These are phyloP conservation scores for Blepharisma stoltei DNA, from an alignment of 73 alveolate species.

Conservation along the genomic window DNA sequence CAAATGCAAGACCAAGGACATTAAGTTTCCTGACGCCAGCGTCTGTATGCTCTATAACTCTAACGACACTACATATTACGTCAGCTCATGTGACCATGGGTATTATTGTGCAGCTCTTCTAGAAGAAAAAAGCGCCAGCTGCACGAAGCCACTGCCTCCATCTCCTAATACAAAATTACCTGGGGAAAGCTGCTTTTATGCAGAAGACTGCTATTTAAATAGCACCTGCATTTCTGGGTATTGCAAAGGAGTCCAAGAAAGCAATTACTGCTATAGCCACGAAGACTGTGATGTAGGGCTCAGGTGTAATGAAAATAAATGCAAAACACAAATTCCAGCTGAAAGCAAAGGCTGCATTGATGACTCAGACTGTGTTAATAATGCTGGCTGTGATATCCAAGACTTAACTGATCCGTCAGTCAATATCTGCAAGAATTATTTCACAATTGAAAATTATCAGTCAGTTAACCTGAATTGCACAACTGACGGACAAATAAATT, in stretches of 20 bases:
- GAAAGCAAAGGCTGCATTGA: background rate
- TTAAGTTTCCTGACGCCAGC: background rate
- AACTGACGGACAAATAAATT: background rate
- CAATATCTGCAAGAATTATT: background rate
- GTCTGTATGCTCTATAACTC: background rate
- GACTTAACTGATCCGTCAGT: background rate
- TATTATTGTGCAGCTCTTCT: background rate
- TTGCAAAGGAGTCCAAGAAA: background rate
- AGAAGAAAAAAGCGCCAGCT: background rate
- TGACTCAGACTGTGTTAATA: background rate
- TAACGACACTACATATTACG: background rate
- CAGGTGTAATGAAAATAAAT: background rate
- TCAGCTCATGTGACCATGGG: background rate
- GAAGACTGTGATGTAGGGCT: background rate
- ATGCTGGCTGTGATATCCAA: background rate
- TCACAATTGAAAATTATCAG: background rate
- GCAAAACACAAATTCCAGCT: constrained; percentile 2
- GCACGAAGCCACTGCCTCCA: background rate
- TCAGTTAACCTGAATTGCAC: background rate
- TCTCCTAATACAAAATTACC: background rate
- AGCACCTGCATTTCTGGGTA: background rate
- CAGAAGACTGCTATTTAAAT: background rate
- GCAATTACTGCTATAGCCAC: background rate
- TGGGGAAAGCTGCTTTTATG: background rate
- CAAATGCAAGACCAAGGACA: background rate